A percentile compares a stretch with the other conserved stretches of the same genome.
Evolutionary conservation across 164 flowering plant species (phyloP).

Genomic region (Euptelea pleiosperma): DNA sequence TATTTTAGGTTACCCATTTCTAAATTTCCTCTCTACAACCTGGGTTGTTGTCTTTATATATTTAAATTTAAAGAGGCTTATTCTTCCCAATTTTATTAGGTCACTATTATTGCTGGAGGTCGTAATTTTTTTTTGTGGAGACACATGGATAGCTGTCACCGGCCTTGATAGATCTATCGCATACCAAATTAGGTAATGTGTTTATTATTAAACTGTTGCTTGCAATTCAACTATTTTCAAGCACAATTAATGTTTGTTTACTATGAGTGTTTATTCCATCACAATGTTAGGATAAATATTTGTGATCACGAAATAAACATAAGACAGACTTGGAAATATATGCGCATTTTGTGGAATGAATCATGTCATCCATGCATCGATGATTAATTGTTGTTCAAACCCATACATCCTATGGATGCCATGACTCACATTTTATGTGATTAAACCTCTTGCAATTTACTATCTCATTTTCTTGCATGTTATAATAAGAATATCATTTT

Average conservation of each 20-base stretch:
- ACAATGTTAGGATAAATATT: too few species aligned
- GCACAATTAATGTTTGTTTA: not conserved
- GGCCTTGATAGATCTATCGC: slow-evolving; percentile 74
- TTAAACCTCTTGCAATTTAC: too few species aligned
- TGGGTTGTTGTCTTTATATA: not conserved
- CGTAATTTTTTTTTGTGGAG: slow-evolving; percentile 82
- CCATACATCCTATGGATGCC: too few species aligned
- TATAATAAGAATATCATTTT: too few species aligned
- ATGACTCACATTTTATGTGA: too few species aligned
- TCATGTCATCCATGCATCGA: too few species aligned
- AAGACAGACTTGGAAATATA: too few species aligned
- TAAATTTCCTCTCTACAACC: not conserved
- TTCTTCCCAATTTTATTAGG: slow-evolving; percentile 32
- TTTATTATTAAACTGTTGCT: not conserved
- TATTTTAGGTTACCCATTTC: not conserved
- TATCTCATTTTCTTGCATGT: too few species aligned
- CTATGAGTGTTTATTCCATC: not conserved
- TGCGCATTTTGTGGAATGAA: too few species aligned
- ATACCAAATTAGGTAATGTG: slow-evolving; percentile 74
- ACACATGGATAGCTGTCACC: too few species aligned
- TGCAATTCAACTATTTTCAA: not conserved
- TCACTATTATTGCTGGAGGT: slow-evolving; percentile 84
- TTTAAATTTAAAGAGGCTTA: slow-evolving; percentile 2
- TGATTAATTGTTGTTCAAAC: too few species aligned
- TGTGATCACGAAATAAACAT: too few species aligned